Evolutionary conservation across 768 basidiomycete genomes (phyloP).

Genomic region (Sistotremastrum suecicum): DNA sequence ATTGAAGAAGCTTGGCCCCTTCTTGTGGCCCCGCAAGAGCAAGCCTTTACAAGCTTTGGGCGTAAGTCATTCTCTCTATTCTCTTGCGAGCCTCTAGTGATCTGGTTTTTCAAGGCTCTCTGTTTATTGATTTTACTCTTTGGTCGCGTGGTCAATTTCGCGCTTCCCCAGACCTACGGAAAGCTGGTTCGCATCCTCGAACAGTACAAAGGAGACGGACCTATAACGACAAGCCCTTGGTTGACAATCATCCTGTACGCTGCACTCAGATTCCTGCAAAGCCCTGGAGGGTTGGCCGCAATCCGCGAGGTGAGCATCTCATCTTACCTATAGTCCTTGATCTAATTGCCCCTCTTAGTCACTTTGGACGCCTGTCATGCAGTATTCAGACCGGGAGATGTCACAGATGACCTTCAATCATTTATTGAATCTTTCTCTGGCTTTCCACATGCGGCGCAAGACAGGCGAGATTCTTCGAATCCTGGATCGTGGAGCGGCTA

Average conservation of each 20-base stretch:
- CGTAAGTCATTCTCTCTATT: constrained; percentile 21
- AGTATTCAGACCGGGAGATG: constrained; percentile 82
- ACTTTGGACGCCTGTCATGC: constrained; percentile 82
- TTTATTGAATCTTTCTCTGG: constrained; percentile 71
- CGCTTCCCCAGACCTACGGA: constrained; percentile 59
- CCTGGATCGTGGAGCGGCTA: constrained; percentile 70
- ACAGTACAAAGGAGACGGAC: constrained; percentile 18
- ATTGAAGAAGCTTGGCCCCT: constrained; percentile 53
- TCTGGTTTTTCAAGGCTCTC: constrained; percentile 26
- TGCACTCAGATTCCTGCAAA: constrained; percentile 56
- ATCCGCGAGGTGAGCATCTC: constrained; percentile 35
- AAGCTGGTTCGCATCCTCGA: constrained; percentile 46
- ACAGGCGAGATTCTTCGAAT: constrained; percentile 79
- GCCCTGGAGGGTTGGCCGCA: constrained; percentile 61
- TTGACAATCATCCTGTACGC: constrained; percentile 55
- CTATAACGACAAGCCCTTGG: constrained; percentile 37
- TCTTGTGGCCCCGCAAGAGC: constrained; percentile 72
- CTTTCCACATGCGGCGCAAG: constrained; percentile 70
- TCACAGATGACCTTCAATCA: constrained; percentile 77
- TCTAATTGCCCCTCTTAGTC: constrained; percentile 21
- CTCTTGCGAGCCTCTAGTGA: background rate
- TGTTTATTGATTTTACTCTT: constrained; percentile 60
- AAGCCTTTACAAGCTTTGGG: constrained; percentile 55
- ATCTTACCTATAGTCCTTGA: constrained; percentile 12
- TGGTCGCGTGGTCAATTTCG: constrained; percentile 63